phyloP scores from a whole-genome alignment of 805 yeast genomes.

The Yarrowia sp. region DNA sequence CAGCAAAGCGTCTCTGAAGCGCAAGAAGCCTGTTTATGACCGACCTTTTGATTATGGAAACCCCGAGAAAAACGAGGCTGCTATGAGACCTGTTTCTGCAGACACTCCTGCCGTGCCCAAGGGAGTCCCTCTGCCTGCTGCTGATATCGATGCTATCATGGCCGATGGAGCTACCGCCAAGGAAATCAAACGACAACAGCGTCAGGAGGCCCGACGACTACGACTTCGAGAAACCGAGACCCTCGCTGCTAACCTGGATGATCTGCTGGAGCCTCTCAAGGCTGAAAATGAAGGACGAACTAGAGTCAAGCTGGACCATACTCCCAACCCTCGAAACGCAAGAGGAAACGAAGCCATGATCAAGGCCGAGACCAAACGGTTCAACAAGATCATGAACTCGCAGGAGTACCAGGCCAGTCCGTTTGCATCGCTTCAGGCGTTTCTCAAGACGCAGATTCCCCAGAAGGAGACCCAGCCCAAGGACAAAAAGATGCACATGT shows the following conservation, averaged over 20 bases:
- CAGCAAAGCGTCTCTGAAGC: background rate
- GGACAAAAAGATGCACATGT: constrained; percentile 10
- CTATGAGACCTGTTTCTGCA: constrained; percentile 12
- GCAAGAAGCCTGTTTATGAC: background rate
- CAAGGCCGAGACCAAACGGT: constrained; percentile 32
- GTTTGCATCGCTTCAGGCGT: constrained; percentile 31
- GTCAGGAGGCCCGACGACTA: constrained; percentile 3
- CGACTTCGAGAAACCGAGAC: background rate
- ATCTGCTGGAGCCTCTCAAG: constrained; percentile 17
- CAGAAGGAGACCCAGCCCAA: background rate
- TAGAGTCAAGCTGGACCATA: constrained; percentile 1
- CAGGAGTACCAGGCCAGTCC: constrained; percentile 32
- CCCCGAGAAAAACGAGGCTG: constrained; percentile 9
- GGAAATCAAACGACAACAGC: constrained; percentile 17
- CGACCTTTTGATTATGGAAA: constrained; percentile 19
- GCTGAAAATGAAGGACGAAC: constrained; percentile 8
- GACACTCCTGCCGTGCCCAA: background rate
- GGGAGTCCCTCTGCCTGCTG: background rate
- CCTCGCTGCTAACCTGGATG: constrained; percentile 17
- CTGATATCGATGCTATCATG: constrained; percentile 15
- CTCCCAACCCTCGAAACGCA: constrained; percentile 30
- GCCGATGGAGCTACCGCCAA: constrained; percentile 21
- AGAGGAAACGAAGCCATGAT: constrained; percentile 32
- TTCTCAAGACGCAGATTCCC: constrained; percentile 31
- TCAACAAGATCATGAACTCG: constrained; percentile 31